These are phyloP conservation scores for Aureobasidium sp. DNA, from an alignment of 2,329 filamentous ascomycete species.

Conservation along the genomic window DNA sequence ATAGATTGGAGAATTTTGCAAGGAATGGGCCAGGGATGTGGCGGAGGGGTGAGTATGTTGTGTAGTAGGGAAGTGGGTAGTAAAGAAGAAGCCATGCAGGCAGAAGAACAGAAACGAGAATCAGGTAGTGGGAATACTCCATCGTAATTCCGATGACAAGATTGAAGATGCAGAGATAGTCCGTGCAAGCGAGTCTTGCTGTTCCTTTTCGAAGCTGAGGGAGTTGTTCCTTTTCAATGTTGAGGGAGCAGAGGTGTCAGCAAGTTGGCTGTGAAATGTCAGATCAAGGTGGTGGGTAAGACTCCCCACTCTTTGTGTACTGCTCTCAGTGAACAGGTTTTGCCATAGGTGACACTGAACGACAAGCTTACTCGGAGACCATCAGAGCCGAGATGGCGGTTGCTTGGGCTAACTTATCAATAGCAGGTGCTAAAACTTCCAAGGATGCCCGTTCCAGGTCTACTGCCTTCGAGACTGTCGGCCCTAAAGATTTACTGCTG, in stretches of 20 bases:
- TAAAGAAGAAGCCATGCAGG: constrained; percentile 15
- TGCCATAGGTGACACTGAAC: too few species aligned
- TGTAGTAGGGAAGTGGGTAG: constrained; percentile 22
- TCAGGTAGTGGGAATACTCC: neutral
- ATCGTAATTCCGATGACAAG: neutral
- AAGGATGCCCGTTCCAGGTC: too few species aligned
- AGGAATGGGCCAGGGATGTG: constrained; percentile 20
- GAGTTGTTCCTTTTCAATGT: too few species aligned
- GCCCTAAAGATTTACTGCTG: too few species aligned
- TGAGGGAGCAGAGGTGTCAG: neutral
- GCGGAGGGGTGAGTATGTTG: constrained; percentile 19
- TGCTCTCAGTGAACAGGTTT: too few species aligned
- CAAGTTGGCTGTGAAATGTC: neutral
- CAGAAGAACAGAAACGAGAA: neutral
- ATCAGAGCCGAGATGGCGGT: too few species aligned
- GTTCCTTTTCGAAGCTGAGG: too few species aligned
- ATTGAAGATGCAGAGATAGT: neutral
- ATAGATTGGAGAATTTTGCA: constrained; percentile 22
- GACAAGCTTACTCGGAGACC: too few species aligned
- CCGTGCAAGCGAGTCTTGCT: too few species aligned
- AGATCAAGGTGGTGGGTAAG: neutral
- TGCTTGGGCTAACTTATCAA: too few species aligned
- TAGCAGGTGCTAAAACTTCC: too few species aligned
- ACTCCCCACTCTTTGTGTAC: neutral
- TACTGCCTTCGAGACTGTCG: too few species aligned